phyloP scores from a whole-genome alignment of 2,329 filamentous ascomycete genomes.

The Neocatenulostroma microsporum region DNA sequence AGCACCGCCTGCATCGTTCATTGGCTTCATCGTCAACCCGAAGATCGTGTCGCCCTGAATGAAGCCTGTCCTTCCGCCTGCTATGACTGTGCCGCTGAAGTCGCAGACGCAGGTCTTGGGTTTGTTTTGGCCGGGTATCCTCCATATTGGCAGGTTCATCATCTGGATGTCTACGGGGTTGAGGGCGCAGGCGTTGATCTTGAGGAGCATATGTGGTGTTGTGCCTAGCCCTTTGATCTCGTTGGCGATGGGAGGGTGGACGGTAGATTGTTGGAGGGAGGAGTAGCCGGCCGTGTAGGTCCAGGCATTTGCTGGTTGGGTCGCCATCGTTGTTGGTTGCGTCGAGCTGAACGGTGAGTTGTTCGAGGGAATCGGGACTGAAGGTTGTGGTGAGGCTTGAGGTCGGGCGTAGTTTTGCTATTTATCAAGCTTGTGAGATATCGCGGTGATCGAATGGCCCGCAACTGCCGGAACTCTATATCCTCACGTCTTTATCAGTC shows the following conservation, averaged over 20 bases:
- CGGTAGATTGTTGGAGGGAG: conserved; percentile 20
- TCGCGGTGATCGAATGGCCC: too few relatives aligned
- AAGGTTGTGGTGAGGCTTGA: too few relatives aligned
- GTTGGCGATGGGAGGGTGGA: conserved; percentile 14
- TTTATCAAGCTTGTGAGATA: too few relatives aligned
- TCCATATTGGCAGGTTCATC: conserved; percentile 27
- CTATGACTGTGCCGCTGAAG: conserved; percentile 25
- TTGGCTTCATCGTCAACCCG: conserved; percentile 24
- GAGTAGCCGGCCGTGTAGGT: conserved; percentile 29
- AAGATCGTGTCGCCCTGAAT: conserved; percentile 26
- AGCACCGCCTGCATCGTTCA: conserved; percentile 19
- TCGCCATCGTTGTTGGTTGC: conserved; percentile 14
- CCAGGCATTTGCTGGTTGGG: conserved; percentile 24
- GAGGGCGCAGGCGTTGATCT: conserved; percentile 27
- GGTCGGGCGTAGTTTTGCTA: too few relatives aligned
- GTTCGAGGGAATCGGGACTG: too few relatives aligned
- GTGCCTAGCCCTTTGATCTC: conserved; percentile 15
- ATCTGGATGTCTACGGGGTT: conserved; percentile 32
- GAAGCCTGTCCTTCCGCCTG: conserved; percentile 20
- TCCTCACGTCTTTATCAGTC: too few relatives aligned
- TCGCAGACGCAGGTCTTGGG: conserved; percentile 27
- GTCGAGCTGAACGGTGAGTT: background rate
- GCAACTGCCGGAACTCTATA: too few relatives aligned
- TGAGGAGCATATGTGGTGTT: conserved; percentile 23
- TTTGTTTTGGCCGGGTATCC: conserved; percentile 17